Evolutionary conservation across 768 basidiomycete species (phyloP), one percentile per base, ranked within the genome.

Genomic region (Russula emetica): DNA sequence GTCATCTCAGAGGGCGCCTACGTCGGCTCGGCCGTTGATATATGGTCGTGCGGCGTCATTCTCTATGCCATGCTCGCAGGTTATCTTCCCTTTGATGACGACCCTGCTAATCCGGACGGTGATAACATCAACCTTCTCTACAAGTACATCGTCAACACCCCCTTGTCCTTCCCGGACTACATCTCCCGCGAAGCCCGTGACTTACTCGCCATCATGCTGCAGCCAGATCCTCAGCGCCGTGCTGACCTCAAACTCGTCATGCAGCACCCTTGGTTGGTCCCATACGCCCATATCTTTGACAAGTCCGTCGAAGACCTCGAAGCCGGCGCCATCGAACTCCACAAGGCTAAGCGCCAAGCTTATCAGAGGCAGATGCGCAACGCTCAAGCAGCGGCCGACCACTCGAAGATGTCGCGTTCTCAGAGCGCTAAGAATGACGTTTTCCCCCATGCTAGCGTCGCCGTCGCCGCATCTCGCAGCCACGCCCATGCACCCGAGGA

Each of bases 51-150:
- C 67, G 94, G 94, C 44, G 94, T 97, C 63, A 97, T 97, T 70
- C 81, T 97, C 6, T 97, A 97, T 72, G 94, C 94, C 63, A 97
- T 97, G 94, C 84, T 97, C 20, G 94, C 94, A 1, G 94, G 94
- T 11, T 96, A 96, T 72, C 87, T 97, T n/a, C 97, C 97, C 26
- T 99, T 98, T 75, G 97, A 98, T 76, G 97, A 98, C 75, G 97
- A 99, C 75, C 97, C 97, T 1, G 89, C 87, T 32, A 99, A 98
- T 74, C 97, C 97, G 5, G 97, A 98, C 61, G 97, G 97, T 63
- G 96, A 99, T 78, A 98, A 99, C 78, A 99, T 98, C 79, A 98
- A 98, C 72, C 83, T 98, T 6, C 78, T 99, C 53, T 98, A 99
- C 85, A 93, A 91, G 74, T 98, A 99, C 77, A 99, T 99, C 76